These are phyloP conservation scores for Pseudogymnoascus sp. DNA, from an alignment of 2,329 filamentous ascomycete genomes.

Conservation along the genomic window DNA sequence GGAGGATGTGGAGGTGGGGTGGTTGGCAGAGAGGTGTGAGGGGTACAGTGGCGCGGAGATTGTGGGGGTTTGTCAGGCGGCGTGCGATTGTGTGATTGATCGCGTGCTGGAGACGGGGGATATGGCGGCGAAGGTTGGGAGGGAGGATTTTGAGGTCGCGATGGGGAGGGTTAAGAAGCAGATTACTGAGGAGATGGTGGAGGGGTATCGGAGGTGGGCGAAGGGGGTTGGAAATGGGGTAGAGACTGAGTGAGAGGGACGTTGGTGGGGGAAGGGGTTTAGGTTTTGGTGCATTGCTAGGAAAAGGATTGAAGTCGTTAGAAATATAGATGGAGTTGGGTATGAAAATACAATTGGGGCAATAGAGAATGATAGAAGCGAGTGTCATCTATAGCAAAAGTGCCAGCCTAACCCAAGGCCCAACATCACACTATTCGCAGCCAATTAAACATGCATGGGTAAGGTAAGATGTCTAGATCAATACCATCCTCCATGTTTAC, in stretches of 20 bases:
- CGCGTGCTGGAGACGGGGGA: slow-evolving; percentile 38
- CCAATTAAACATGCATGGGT: neutral
- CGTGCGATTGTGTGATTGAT: slow-evolving; percentile 44
- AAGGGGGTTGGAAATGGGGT: slow-evolving; percentile 14
- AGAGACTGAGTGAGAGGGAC: neutral
- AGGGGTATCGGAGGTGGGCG: slow-evolving; percentile 52
- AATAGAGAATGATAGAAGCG: neutral
- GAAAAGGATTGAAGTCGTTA: neutral
- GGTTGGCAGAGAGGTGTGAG: slow-evolving; percentile 58
- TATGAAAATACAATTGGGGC: neutral
- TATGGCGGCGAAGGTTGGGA: slow-evolving; percentile 34
- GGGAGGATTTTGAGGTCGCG: slow-evolving; percentile 40
- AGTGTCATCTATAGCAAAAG: slow-evolving; percentile 1
- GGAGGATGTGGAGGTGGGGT: slow-evolving; percentile 57
- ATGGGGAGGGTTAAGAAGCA: slow-evolving; percentile 45
- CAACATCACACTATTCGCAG: neutral
- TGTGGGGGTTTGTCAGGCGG: slow-evolving; percentile 48
- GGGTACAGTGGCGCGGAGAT: slow-evolving; percentile 86
- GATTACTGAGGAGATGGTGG: slow-evolving; percentile 52
- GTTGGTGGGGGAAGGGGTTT: neutral
- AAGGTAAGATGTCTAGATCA: neutral
- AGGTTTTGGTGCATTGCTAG: neutral
- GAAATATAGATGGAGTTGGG: neutral
- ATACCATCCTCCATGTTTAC: neutral
- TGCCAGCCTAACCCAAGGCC: neutral